Conservation (phyloP, 2,329 filamentous ascomycete species). For the Penicillium sp. region DNA sequence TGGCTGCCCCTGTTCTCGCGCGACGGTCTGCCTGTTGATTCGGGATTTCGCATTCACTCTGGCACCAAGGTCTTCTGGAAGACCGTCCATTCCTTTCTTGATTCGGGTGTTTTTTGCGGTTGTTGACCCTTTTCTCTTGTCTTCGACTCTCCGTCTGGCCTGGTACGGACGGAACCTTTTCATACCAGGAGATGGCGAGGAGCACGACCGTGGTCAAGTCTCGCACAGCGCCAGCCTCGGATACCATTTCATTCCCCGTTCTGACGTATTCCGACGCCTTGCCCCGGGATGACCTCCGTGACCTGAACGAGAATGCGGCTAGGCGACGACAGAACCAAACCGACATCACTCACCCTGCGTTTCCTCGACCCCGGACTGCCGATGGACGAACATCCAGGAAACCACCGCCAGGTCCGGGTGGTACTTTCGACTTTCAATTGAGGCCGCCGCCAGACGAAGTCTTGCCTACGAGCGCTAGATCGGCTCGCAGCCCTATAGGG, state of each 20-base stretch:
- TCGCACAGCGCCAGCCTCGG: conserved; percentile 26
- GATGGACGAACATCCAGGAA: conserved; percentile 18
- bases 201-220: conserved; percentile 31
- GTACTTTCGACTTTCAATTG: conserved; percentile 34
- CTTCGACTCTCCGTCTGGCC: conserved; percentile 2
- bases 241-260: conserved; percentile 32
- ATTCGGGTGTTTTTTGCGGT: conserved; percentile 14
- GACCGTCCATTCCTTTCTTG: conserved; percentile 37
- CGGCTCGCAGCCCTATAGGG: conserved; percentile 29
- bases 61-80: conserved; percentile 38
- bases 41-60: conserved; percentile 12
- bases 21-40: too few relatives aligned
- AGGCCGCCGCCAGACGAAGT: conserved; percentile 28
- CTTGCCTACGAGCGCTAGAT: conserved; percentile 13
- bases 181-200: conserved; percentile 34
- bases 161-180: not conserved
- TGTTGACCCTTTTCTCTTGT: conserved; percentile 6
- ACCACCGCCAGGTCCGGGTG: conserved; percentile 11
- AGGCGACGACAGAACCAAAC: conserved; percentile 12
- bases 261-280: conserved; percentile 33
- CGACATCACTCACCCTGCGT: conserved; percentile 13
- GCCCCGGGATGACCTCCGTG: conserved; percentile 34
- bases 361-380: conserved; percentile 22
- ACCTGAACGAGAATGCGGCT: conserved; percentile 13
- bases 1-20: conserved; percentile 4